Conservation (phyloP, 192 early-diverging fungal genomes). For the Coemansia sp. region DNA sequence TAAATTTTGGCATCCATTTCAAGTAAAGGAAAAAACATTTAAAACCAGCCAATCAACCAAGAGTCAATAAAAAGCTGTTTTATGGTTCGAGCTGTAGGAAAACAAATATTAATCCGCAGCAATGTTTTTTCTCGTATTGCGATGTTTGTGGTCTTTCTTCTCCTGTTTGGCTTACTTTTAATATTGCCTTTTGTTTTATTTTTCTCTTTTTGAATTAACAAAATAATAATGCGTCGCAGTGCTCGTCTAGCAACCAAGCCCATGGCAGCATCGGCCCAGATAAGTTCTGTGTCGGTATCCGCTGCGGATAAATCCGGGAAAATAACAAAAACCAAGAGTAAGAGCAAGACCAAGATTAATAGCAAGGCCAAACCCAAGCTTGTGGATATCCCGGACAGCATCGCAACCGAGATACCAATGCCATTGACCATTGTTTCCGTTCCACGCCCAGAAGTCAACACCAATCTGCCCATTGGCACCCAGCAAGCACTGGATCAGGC, state of each 20-base stretch:
- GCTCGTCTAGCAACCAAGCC: constrained; percentile 33
- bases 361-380: background rate
- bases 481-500: constrained; percentile 37
- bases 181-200: background rate
- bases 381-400: background rate
- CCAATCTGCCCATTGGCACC: constrained; percentile 10
- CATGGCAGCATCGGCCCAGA: background rate
- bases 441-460: background rate
- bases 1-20: background rate
- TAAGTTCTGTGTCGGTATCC: background rate
- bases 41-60: too few species aligned
- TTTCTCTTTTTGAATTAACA: background rate
- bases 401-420: background rate
- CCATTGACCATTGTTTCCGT: background rate
- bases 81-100: too few species aligned
- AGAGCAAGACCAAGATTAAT: background rate
- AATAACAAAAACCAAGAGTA: constrained; percentile 12
- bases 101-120: too few species aligned
- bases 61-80: too few species aligned
- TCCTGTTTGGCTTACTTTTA: background rate
- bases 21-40: background rate
- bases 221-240: constrained; percentile 19
- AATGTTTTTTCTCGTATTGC: background rate
- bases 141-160: background rate
- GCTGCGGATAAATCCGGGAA: background rate